Base-by-base conservation (phyloP, 202 grass and related monocot genomes). In the Digitaria exilis region DNA sequence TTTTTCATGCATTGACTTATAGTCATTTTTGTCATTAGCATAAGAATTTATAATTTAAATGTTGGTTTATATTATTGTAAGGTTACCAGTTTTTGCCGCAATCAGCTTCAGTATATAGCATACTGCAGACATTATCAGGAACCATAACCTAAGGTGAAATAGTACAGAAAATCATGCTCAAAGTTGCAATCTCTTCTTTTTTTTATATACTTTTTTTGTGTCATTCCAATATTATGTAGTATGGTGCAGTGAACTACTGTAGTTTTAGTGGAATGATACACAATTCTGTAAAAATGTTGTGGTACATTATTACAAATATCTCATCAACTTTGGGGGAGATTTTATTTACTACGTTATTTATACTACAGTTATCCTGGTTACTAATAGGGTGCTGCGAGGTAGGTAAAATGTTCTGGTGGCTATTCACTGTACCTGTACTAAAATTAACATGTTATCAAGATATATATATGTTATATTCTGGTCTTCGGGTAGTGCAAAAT, bases 391-490 rank as follows among this genome's bases (percentile, higher is more conserved):
- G 41, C 11, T 59, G 54, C 12, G 56, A 39, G n/a, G 37, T 81
- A 60, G 65, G 28, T 46, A 48, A 58, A 72, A 62, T 82, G 56
- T 82, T 72, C 19, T 34, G 41, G 43, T 72, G 26, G 26, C 60
- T 65, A 37, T 66, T 67, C 34, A 9, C 63, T 62, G 15, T 44
- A 26, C 24, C 12, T 61, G 22, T 11, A 60, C 72, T 75, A 26
- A 49, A 34, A 14, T 50, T 51, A 15, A 79, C 34, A 65, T 66
- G 44, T 61, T 72, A 16, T 44, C 16, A 39, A 73, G 29, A n/a
- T n/a, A 42, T 79, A 56, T 75, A 51, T 83, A 32, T n/a, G n/a
- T n/a, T 56, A 51, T 82, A 28, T 77, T 65, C 37, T 84, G 11
- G 14, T 69, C 21, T 69, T 46, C 28, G 19, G 52, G 12, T 68